Evolutionary conservation across 2,329 filamentous ascomycete species (phyloP), one percentile per base, ranked within the genome.

Genomic region (Alternaria gansuensis): DNA sequence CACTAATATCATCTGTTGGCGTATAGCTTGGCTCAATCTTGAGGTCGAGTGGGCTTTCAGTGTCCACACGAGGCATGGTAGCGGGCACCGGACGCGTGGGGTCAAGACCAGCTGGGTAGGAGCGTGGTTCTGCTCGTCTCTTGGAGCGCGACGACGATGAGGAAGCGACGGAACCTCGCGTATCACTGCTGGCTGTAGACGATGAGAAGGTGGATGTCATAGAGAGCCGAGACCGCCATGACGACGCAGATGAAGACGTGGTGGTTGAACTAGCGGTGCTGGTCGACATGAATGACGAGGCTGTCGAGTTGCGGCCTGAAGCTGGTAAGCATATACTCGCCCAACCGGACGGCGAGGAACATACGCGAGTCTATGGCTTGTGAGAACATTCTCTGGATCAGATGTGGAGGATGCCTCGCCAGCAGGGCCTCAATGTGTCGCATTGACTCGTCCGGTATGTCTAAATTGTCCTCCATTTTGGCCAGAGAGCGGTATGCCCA

Each of bases 361-460:
- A 10, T 70, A 77, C 75, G 71, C 54, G 73, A 72, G 31, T 76
- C 74, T 45, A 75, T 61, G 13, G 73, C 71, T 62, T 76, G 73
- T 34, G 73, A 69, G 51, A 77, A 77, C 75, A 77, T 77, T 23
- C 73, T 59, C 53, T 75, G 73, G 23, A 77, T 76, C 44, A 73
- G 48, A 24, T 76, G 73, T n/a, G 74, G 75, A 33, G 70, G 73
- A 59, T 77, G 74, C 50, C 72, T 67, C 46, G 67, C 68, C 57
- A 77, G 59, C 61, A 77, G 56, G 21, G 75, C 75, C 63, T 77
- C 73, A 41, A 77, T 73, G 60, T 76, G 75, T 58, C 69, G 73
- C 72, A 76, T 73, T 39, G 74, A 76, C 58, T 77, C 75, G 31
- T 76, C 74, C 10, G 73, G 73, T 41, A 76, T 75, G 21, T 77